A percentile compares a stretch with the other conserved stretches of the same genome.
These are phyloP conservation scores for Dioscorea zingiberensis DNA, from an alignment of 106 monocot species.

Conservation along the genomic window DNA sequence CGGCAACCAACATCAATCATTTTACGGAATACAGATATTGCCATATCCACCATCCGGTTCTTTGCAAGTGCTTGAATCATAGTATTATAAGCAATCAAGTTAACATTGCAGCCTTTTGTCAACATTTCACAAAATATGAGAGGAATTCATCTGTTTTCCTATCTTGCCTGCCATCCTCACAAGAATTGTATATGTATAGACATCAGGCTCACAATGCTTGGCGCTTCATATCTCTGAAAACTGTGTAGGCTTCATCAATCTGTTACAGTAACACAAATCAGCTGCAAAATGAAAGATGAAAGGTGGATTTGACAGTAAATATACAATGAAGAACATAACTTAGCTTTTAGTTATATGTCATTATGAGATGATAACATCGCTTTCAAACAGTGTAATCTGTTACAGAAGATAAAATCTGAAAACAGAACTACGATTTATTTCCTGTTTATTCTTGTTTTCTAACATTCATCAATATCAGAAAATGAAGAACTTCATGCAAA, in stretches of 20 bases:
- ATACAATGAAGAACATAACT: too few relatives aligned
- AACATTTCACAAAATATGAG: slow-evolving; percentile 72
- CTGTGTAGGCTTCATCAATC: slow-evolving; percentile 58
- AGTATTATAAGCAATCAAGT: slow-evolving; percentile 84
- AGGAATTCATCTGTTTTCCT: slow-evolving; percentile 55
- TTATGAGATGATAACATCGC: too few relatives aligned
- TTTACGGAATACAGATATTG: slow-evolving; percentile 65
- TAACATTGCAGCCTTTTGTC: slow-evolving; percentile 45
- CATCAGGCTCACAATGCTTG: slow-evolving; percentile 80
- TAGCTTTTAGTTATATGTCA: too few relatives aligned
- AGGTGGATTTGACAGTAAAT: too few relatives aligned
- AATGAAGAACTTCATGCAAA: too few relatives aligned
- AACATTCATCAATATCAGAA: too few relatives aligned
- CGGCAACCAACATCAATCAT: slow-evolving; percentile 78
- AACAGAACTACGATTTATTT: too few relatives aligned
- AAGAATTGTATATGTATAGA: slow-evolving; percentile 86
- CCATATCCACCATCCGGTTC: slow-evolving; percentile 67
- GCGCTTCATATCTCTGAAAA: slow-evolving; percentile 83
- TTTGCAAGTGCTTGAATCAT: slow-evolving; percentile 86
- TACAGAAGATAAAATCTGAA: too few relatives aligned
- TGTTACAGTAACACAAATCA: slow-evolving; percentile 34
- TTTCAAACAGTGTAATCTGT: too few relatives aligned
- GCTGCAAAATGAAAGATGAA: slow-evolving; percentile 1
- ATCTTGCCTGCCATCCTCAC: slow-evolving; percentile 82
- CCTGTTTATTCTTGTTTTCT: too few relatives aligned